Base-by-base conservation (phyloP, 1,284 basidiomycete species). In the Prillingera fragicola region DNA sequence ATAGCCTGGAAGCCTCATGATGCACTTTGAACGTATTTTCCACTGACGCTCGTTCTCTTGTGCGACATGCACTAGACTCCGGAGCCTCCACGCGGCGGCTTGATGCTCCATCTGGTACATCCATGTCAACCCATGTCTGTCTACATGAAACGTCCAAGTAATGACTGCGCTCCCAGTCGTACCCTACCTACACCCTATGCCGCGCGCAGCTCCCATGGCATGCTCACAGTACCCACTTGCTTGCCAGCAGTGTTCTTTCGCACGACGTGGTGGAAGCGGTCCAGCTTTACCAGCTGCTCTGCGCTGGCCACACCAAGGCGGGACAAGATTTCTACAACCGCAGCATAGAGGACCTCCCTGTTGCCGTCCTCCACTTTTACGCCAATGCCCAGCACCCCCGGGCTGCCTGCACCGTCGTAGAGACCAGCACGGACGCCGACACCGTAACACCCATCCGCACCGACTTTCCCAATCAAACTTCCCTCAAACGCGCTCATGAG, bases 331-430 rank as follows among this genome's bases (percentile, higher is more conserved):
- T 44, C 42, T 8, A 26, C 18, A 8, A 38, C 42, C 17, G 35
- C 22, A 7, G 34, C 31, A 5, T 32, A 37, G 12, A 44, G 28
- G 8, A 33, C 29, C 7, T 37, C 35, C n/a, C 15, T 17, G 22
- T 38, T 26, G n/a, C 42, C 42, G 27, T 38, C 42, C 23, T 44
- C 42, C 28, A 44, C 17, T 31, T 44, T 44, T 34, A 38, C 42
- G 9, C 27, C 42, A 13, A 44, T 25, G 6, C 42, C 42, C 8
- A 44, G 10, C 1, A 22, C 27, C 3, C 17, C 10, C 32, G 22
- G n/a, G 1, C n/a, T 23, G 9, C 25, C 17, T 9, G 24, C 19
- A 18, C 14, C 27, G 5, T n/a, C 25, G 8, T 9, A 28, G 9
- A 28, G n/a, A 8, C 9, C n/a, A 12, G 15, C 32, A 8, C 41